These are phyloP conservation scores for Simmondsia chinensis DNA, from an alignment of 148 eudicot species.

Conservation along the genomic window DNA sequence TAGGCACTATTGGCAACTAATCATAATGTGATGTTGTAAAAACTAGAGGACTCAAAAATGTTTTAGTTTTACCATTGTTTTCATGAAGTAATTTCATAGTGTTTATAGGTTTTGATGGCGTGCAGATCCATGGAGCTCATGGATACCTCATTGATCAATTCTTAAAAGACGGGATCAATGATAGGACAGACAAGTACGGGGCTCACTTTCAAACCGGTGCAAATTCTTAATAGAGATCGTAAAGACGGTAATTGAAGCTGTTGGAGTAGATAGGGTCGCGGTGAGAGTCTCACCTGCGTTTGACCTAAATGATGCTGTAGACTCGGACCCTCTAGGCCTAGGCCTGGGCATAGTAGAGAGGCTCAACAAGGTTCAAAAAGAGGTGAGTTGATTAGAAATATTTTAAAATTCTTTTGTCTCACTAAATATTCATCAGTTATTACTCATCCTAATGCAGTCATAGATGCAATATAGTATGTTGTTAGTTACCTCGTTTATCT, in stretches of 20 bases:
- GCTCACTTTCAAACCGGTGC: conserved; percentile 45
- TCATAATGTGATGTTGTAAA: too few species aligned
- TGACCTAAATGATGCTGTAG: conserved; percentile 38
- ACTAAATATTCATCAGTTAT: too few species aligned
- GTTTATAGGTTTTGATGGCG: conserved; percentile 51
- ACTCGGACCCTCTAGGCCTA: conserved; percentile 44
- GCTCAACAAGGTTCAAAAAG: conserved; percentile 33
- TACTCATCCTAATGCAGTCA: too few species aligned
- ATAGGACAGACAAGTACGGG: conserved; percentile 52
- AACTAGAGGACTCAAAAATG: too few species aligned
- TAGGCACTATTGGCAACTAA: too few species aligned
- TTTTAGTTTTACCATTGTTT: too few species aligned
- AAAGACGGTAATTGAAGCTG: conserved; percentile 24
- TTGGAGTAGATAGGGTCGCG: conserved; percentile 39
- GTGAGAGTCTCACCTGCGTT: conserved; percentile 51
- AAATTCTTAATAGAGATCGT: conserved; percentile 34
- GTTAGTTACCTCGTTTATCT: too few species aligned
- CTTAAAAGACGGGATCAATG: conserved; percentile 53
- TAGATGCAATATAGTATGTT: too few species aligned
- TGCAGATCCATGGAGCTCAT: conserved; percentile 68
- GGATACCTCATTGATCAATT: conserved; percentile 73
- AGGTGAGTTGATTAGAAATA: too few species aligned
- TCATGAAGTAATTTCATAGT: too few species aligned
- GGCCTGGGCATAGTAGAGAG: conserved; percentile 42
- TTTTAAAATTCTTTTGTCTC: too few species aligned